phyloP scores from a whole-genome alignment of 371 early-diverging fungal species.

The Mortierella sp. region DNA sequence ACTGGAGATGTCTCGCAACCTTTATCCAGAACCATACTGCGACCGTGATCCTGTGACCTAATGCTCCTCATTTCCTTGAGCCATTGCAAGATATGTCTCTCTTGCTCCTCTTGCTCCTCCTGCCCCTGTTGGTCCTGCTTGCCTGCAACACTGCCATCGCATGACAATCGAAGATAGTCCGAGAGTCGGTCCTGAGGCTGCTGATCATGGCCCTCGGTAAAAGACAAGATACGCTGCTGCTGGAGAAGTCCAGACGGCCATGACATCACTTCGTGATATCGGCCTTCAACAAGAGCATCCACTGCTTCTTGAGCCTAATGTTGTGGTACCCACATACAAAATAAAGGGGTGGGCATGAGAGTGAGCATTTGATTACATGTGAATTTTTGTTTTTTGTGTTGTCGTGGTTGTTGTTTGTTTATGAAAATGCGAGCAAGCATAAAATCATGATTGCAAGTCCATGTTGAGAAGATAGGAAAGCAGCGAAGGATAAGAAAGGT shows the following conservation, averaged over 20 bases:
- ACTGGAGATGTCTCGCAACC: background rate
- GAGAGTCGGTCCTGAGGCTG: background rate
- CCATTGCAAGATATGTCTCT: background rate
- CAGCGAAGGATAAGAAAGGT: no score
- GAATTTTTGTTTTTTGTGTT: background rate
- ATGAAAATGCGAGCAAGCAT: background rate
- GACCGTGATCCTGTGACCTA: background rate
- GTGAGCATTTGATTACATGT: conserved; percentile 5
- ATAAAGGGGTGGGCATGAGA: background rate
- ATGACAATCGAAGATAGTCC: background rate
- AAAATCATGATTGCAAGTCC: background rate
- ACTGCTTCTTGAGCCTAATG: background rate
- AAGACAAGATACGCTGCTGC: background rate
- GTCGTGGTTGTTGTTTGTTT: background rate
- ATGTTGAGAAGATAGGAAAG: background rate
- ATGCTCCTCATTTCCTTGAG: background rate
- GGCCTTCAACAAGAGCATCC: background rate
- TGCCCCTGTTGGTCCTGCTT: background rate
- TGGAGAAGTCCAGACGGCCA: background rate
- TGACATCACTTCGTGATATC: background rate
- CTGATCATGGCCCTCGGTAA: background rate
- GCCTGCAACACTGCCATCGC: background rate
- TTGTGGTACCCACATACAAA: background rate
- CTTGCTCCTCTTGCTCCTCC: background rate
- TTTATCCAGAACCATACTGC: background rate